Evolutionary conservation across 129 eudicot genomes (phyloP), one percentile per base, ranked within the genome.

Genomic region (Artemisia tridentata): DNA sequence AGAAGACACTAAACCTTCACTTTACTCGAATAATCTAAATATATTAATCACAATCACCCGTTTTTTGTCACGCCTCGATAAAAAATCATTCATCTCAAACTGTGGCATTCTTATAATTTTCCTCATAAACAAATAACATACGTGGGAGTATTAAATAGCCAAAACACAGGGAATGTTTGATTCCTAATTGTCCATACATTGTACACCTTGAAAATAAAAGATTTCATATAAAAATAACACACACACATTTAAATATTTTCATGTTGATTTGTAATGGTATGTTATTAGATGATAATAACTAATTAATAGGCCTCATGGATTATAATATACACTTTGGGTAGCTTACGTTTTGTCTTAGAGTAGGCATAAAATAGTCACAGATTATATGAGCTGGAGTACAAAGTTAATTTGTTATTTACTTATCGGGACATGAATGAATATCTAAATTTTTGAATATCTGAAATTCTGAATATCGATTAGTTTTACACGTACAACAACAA

Each of bases 131-230:
- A 67, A 63, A 71, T 65, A 19, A 11, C 75, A 70, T 83, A 83
- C 84, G 86, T 81, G 76, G 79, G 67, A 83, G 75, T 88, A 78
- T 76, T 84, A 86, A 78, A 85, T 85, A 86, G 78, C 88, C 80
- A 75, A n/a, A 84, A 72, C 83, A 73, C 85, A 82, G 83, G 81
- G 97, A 91, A 91, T 91, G 96, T 88, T 80, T 79, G 85, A 86
- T 82, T 82, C 90, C 83, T 65, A 68, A 56, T 68, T 81, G 74
- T 72, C 84, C 84, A 67, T 27, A 61, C 45, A 69, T 48, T 46
- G 34, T 63, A 61, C 21, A 54, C 65, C 73, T 61, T 71, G 72
- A 57, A 64, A 67, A 63, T 71, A 66, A 70, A 63, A 59, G 48
- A 84, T 74, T 65, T 52, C 41, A 67, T 48, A 65, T 48, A 65